Evolutionary conservation across 2,329 filamentous ascomycete species (phyloP).

Genomic region (Penicillium sp.): DNA sequence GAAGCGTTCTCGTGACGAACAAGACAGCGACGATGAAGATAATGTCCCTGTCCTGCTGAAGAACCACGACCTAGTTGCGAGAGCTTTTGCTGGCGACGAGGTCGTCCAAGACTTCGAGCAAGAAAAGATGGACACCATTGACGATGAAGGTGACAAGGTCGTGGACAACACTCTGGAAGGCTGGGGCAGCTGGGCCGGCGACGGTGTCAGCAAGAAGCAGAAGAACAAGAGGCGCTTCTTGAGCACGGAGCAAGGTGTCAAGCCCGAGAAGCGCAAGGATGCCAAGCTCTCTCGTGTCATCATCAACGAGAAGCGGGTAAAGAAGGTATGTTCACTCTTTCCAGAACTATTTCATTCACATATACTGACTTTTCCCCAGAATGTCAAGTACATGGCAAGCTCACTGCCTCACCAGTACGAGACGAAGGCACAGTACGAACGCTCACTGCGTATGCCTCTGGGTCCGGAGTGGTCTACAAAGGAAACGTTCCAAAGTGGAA

Average conservation of each 20-base stretch:
- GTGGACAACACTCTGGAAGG: conserved; percentile 84
- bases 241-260: conserved; percentile 63
- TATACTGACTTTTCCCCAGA: conserved; percentile 50
- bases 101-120: conserved; percentile 75
- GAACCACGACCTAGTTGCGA: conserved; percentile 69
- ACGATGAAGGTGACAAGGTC: conserved; percentile 79
- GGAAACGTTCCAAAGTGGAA: conserved; percentile 84
- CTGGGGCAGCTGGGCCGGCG: conserved; percentile 90
- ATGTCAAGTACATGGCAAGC: conserved; percentile 81
- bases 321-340: conserved; percentile 64
- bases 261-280: conserved; percentile 76
- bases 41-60: conserved; percentile 45
- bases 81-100: conserved; percentile 85
- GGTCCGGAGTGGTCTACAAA: conserved; percentile 98
- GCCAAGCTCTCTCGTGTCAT: conserved; percentile 81
- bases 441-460: conserved; percentile 79
- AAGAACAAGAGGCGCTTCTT: conserved; percentile 56
- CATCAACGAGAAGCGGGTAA: conserved; percentile 84
- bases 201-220: conserved; percentile 71
- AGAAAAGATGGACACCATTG: conserved; percentile 72
- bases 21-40: conserved; percentile 42
- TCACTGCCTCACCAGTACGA: conserved; percentile 89
- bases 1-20: conserved; percentile 44
- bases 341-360: not conserved
- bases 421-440: conserved; percentile 83